These are phyloP conservation scores for Strobilomyces dryophilus DNA, from an alignment of 768 basidiomycete species.

Conservation along the genomic window DNA sequence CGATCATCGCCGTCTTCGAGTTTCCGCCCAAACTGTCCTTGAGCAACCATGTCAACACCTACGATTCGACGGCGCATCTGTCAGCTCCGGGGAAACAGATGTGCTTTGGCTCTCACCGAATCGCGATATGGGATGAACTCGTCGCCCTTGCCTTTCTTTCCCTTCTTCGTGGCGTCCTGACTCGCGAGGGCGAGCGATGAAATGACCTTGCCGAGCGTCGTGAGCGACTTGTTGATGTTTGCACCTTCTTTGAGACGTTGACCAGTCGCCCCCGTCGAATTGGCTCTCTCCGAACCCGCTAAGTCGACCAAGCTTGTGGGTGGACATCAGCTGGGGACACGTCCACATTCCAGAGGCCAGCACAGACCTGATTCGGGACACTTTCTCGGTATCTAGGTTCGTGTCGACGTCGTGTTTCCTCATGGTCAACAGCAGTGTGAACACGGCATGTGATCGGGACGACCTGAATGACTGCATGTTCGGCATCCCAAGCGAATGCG, in stretches of 20 bases:
- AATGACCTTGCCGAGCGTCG: slow-evolving; percentile 97
- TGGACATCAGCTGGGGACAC: slow-evolving; percentile 9
- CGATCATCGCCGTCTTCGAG: slow-evolving; percentile 99
- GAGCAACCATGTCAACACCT: slow-evolving; percentile 96
- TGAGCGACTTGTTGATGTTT: slow-evolving; percentile 98
- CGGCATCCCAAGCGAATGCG: background rate
- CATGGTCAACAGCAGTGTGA: slow-evolving; percentile 92
- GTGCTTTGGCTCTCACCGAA: slow-evolving; percentile 57
- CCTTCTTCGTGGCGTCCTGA: slow-evolving; percentile 65
- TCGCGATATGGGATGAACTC: slow-evolving; percentile 98
- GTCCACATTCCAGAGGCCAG: background rate
- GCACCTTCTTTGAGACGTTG: slow-evolving; percentile 95
- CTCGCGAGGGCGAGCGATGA: slow-evolving; percentile 72
- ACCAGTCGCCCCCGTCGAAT: slow-evolving; percentile 96
- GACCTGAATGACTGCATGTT: slow-evolving; percentile 47
- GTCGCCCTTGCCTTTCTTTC: slow-evolving; percentile 84
- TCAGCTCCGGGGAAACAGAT: slow-evolving; percentile 3
- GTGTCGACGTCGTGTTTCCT: slow-evolving; percentile 81
- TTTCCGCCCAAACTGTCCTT: slow-evolving; percentile 98
- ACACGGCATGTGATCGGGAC: slow-evolving; percentile 96
- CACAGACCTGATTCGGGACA: slow-evolving; percentile 88
- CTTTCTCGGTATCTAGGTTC: slow-evolving; percentile 94
- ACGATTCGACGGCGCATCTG: slow-evolving; percentile 1
- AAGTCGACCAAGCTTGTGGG: slow-evolving; percentile 79
- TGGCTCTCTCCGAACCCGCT: slow-evolving; percentile 95